Evolutionary conservation across 2,329 filamentous ascomycete species (phyloP).

Genomic region (Alternaria metachromatica): DNA sequence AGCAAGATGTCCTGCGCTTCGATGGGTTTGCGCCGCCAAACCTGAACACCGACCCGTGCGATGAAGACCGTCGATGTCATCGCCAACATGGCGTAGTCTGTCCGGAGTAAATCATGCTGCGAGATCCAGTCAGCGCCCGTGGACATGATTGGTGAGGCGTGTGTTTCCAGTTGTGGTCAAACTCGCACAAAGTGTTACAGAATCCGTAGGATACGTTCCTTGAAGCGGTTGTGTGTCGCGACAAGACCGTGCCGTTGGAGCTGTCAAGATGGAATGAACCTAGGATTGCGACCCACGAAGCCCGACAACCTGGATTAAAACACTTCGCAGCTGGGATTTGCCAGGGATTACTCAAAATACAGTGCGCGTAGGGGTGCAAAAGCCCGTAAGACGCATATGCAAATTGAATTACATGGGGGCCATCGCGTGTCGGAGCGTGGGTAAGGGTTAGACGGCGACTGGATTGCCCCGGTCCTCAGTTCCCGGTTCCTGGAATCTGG

Average conservation of each 20-base stretch:
- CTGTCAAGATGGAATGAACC: background rate
- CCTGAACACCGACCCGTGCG: slow-evolving; percentile 20
- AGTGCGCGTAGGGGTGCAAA: background rate
- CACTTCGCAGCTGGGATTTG: background rate
- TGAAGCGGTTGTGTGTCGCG: background rate
- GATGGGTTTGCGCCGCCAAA: slow-evolving; percentile 12
- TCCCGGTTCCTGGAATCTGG: background rate
- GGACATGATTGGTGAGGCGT: slow-evolving; percentile 16
- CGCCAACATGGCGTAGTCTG: slow-evolving; percentile 22
- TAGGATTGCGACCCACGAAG: background rate
- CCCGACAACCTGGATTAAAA: background rate
- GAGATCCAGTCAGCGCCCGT: slow-evolving; percentile 21
- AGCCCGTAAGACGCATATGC: background rate
- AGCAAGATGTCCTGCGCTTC: slow-evolving; percentile 29
- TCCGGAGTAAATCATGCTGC: slow-evolving; percentile 17
- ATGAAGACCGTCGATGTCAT: slow-evolving; percentile 25
- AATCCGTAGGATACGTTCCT: background rate
- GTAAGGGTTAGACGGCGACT: background rate
- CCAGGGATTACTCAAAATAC: background rate
- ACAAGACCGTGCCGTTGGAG: background rate
- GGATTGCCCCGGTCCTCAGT: background rate
- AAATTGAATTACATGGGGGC: slow-evolving; percentile 2
- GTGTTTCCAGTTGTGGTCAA: background rate
- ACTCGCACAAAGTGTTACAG: background rate
- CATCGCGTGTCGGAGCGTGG: background rate